Conservation (phyloP, 2,329 filamentous ascomycete genomes). For the Talaromyces albobiverticillius region DNA sequence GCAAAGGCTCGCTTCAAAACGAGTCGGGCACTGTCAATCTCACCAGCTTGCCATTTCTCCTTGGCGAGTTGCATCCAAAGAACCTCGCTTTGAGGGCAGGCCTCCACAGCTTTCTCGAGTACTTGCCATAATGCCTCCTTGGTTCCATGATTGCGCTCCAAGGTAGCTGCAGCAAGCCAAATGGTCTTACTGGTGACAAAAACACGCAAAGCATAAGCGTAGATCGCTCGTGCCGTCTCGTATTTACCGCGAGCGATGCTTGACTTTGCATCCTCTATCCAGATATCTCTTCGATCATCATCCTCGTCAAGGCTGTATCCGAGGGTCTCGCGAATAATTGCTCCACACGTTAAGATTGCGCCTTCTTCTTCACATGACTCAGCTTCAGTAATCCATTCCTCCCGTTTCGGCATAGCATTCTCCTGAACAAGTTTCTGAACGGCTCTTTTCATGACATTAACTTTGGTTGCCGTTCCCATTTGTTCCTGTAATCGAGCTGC, state of each 20-base stretch:
- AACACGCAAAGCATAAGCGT: conserved; percentile 82
- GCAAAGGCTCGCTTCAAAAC: conserved; percentile 89
- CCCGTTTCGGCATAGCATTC: conserved; percentile 92
- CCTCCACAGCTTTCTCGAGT: conserved; percentile 89
- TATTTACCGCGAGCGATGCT: conserved; percentile 80
- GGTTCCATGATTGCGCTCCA: conserved; percentile 85
- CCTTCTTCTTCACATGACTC: conserved; percentile 94
- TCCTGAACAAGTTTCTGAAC: conserved; percentile 85
- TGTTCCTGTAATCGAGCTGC: conserved; percentile 86
- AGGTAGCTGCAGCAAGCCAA: conserved; percentile 85
- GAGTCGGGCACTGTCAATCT: conserved; percentile 79
- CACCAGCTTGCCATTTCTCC: conserved; percentile 87
- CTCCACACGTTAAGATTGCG: conserved; percentile 77
- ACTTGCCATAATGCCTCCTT: conserved; percentile 80
- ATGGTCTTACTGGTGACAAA: conserved; percentile 85
- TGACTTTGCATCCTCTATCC: conserved; percentile 86
- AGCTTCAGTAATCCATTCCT: conserved; percentile 94
- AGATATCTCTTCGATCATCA: conserved; percentile 91
- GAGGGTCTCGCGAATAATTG: conserved; percentile 88
- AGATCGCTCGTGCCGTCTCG: conserved; percentile 89
- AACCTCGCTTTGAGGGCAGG: conserved; percentile 85
- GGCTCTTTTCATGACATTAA: conserved; percentile 93
- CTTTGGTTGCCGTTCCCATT: conserved; percentile 74
- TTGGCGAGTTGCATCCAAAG: conserved; percentile 95
- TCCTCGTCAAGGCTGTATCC: conserved; percentile 94